These are phyloP conservation scores for Fusarium fujikuroi DNA, from an alignment of 2,329 filamentous ascomycete genomes.

Conservation along the genomic window DNA sequence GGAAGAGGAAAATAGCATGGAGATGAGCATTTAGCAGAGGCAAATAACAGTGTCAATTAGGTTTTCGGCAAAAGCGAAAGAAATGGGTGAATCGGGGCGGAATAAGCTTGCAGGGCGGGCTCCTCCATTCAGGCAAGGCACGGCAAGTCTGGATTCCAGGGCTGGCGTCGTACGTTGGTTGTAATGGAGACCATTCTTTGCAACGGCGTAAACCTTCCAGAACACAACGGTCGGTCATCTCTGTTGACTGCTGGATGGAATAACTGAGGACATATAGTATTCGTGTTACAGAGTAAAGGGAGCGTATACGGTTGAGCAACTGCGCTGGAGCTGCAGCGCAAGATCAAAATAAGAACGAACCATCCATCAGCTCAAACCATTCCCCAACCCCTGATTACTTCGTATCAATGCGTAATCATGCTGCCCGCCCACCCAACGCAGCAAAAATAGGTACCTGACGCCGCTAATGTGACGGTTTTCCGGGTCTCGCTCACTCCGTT, in stretches of 20 bases:
- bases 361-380: background rate
- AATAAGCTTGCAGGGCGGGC: background rate
- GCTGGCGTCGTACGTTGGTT: constrained; percentile 16
- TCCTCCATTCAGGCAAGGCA: constrained; percentile 5
- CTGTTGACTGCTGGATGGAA: background rate
- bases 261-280: background rate
- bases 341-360: background rate
- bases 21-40: background rate
- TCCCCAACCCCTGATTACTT: constrained; percentile 21
- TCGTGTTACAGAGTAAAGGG: background rate
- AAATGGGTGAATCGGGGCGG: constrained; percentile 3
- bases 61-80: constrained; percentile 3
- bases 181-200: constrained; percentile 14
- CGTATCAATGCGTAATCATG: constrained; percentile 31
- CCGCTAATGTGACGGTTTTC: constrained; percentile 23
- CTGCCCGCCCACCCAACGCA: constrained; percentile 1
- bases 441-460: constrained; percentile 25
- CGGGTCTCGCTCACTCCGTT: constrained; percentile 15
- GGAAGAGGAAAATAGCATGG: background rate
- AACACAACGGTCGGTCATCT: constrained; percentile 6
- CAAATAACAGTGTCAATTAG: constrained; percentile 5
- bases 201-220: constrained; percentile 4
- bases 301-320: background rate
- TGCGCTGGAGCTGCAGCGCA: background rate
- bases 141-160: constrained; percentile 10